Evolutionary conservation across 768 basidiomycete genomes (phyloP), one percentile per base, ranked within the genome.

Genomic region (Agaricus blazei): DNA sequence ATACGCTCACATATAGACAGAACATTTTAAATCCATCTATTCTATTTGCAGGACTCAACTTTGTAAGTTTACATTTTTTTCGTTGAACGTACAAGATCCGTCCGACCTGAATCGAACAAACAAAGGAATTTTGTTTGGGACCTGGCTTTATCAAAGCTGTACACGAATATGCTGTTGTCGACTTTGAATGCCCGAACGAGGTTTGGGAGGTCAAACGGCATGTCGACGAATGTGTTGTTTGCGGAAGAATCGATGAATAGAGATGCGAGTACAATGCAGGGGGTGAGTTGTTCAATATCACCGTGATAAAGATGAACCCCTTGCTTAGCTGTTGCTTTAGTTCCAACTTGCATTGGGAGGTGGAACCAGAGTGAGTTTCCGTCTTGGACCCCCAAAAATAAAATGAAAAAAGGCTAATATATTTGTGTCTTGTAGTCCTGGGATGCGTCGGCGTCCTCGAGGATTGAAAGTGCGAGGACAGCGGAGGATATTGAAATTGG

Each of bases 41-140:
- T 34, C 34, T 34, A 6, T 34, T 19, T 29, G 38, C 19, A 78
- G 76, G 71, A 70, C 47, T 75, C 75, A 14, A 74, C 75, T 14
- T 56, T 78, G 75, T 78, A 58, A 67, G 75, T 66, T 62, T 1
- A 12, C 26, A 2, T 1, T 37, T 58, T 48, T 15, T 48, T 51
- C 12, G 8, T 11, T 15, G 34, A 34, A 3, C 34, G 19, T 19
- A 19, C 19, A 51, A 19, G n/a, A 7, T 3, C 19, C 9, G 2
- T 36, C 45, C 31, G 24, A 38, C n/a, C 4, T 43, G 3, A 9
- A 26, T 14, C 26, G 15, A 15, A 9, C 53, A 19, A 58, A 27
- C 6, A 3, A 34, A 75, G 76, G n/a, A 80, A 79, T 59, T 80
- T 80, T 58, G 52, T 78, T 7, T 80, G 75, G 73, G 77, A 79